These are phyloP conservation scores for Podospora bellae-mahoneyi DNA, from an alignment of 495 filamentous ascomycete genomes.

Conservation along the genomic window DNA sequence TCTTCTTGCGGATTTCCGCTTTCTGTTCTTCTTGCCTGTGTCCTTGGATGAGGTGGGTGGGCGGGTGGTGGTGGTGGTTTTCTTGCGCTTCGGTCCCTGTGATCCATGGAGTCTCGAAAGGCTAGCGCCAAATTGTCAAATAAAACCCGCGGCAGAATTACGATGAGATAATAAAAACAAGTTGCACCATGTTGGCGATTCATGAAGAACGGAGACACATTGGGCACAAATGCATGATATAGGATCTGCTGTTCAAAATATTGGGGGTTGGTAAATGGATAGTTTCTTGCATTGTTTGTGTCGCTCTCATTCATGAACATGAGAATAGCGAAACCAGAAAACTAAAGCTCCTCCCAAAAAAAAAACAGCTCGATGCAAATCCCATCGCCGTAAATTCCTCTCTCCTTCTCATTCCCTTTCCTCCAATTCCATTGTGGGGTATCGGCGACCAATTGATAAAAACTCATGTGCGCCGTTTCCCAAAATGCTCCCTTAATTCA, in stretches of 20 bases:
- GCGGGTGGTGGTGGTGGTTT: background rate
- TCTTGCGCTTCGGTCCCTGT: background rate
- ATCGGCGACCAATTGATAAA: constrained; percentile 26
- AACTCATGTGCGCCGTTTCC: constrained; percentile 26
- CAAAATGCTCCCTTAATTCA: constrained; percentile 20
- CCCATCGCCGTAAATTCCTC: background rate
- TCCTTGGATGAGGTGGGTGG: too few species aligned
- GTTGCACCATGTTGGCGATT: background rate
- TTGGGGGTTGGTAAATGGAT: background rate
- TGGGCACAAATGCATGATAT: background rate
- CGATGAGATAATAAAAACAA: background rate
- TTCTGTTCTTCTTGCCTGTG: background rate
- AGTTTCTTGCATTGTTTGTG: background rate
- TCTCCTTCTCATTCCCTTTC: background rate
- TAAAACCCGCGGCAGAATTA: background rate
- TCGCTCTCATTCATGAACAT: constrained; percentile 3
- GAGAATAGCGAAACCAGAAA: constrained; percentile 5
- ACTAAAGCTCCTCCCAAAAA: background rate
- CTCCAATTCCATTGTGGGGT: constrained; percentile 16
- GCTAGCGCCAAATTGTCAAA: background rate
- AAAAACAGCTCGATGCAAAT: background rate
- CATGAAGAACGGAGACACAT: background rate
- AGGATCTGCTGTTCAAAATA: background rate
- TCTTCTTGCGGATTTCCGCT: background rate
- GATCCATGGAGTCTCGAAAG: background rate